Base-by-base conservation (phyloP, 257 asterid species). In the Voacanga thouarsii region DNA sequence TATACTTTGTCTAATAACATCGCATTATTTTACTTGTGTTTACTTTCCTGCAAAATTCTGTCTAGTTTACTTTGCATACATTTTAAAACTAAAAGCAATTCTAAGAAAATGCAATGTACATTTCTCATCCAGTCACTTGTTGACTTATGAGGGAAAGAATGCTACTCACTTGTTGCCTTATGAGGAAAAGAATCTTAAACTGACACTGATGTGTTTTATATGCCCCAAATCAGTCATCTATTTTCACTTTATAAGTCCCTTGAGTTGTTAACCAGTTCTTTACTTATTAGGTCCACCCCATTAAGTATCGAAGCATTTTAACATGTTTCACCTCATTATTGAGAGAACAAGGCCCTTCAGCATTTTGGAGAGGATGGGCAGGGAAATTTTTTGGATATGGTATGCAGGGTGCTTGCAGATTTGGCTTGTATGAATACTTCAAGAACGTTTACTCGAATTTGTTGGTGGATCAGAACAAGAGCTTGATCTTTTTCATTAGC, bases 351-450 rank as follows among this genome's bases (percentile, higher is more conserved):
- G 89, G 89, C 56, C 89, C 87, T 56, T 83, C 86, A 14, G 84
- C 87, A 69, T 86, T 86, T 81, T 80, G 86, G 84, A 82, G 89
- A 82, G 89, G 87, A 69, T 86, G 89, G 85, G 70, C 80, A n/a
- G 89, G 87, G 82, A 86, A 86, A 64, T 86, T 83, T 67, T 81
- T 86, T 26, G 89, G 89, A 51, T 86, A 86, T 66, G 89, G 89
- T 71, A 77, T 77, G 81, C 89, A 86, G 75, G 89, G 89, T 61
- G 89, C 89, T 72, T 86, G 89, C 70, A 84, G 89, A 80, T 86
- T 86, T 79, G 89, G 89, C 30, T 82, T 86, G 26, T 86, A 86
- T 44, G 89, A 86, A 71, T 86, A 84, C 82, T 86, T 86, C 81
- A 86, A 79, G 71, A 82, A 84, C 66, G 80, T 82, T 24, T 84